Percentiles rank a stretch among this genome's conserved stretches.
These are phyloP conservation scores for Glomus cerebriforme DNA, from an alignment of 192 early-diverging fungal genomes.

Conservation along the genomic window DNA sequence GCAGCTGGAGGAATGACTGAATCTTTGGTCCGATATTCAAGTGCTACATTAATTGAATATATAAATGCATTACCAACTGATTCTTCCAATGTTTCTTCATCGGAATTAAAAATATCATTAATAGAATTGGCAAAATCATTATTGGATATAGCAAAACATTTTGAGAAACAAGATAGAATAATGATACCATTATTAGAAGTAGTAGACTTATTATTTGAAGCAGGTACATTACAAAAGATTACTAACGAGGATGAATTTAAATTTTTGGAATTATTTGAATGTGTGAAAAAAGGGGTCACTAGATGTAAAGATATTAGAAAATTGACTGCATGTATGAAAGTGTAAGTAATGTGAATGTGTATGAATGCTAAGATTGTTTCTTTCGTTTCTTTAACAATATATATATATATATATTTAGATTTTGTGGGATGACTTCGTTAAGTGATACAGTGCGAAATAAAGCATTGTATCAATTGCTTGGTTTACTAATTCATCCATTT, in stretches of 20 bases:
- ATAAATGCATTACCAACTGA: constrained; percentile 45
- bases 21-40: constrained; percentile 72
- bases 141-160: constrained; percentile 42
- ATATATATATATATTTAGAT: constrained; percentile 48
- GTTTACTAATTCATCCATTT: constrained; percentile 72
- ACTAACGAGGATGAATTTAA: constrained; percentile 32
- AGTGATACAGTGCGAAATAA: constrained; percentile 45
- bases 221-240: constrained; percentile 42
- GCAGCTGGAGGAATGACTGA: constrained; percentile 81
- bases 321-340: constrained; percentile 59
- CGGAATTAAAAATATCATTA: constrained; percentile 37
- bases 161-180: constrained; percentile 66
- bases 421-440: constrained; percentile 49
- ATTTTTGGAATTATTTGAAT: constrained; percentile 45
- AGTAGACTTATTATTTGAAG: constrained; percentile 65
- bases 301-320: constrained; percentile 66
- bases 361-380: not conserved
- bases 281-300: constrained; percentile 49
- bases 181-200: constrained; percentile 67
- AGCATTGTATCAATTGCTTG: constrained; percentile 62
- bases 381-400: too few species aligned
- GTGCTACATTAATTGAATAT: constrained; percentile 63
- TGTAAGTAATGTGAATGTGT: constrained; percentile 49
- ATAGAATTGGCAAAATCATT: constrained; percentile 46
- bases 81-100: not conserved